Base-by-base conservation (phyloP, 176 grass and related monocot genomes). In the Tillandsia fasciculata region DNA sequence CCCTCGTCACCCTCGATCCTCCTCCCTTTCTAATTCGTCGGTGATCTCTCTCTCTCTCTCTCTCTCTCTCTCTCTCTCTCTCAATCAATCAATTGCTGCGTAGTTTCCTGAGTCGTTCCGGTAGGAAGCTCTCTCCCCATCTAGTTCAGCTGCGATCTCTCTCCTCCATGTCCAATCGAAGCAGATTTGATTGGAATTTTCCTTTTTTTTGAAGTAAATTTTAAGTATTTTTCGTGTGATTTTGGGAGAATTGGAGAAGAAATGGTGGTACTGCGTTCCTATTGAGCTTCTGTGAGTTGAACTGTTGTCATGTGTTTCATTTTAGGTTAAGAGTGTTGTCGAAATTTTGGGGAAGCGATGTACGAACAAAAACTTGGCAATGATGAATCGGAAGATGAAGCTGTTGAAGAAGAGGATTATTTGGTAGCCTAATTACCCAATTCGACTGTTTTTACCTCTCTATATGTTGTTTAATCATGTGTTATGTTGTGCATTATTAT, bases 371-470 rank as follows among this genome's bases (percentile, higher is more conserved):
- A 72, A 66, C 80, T 26, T 64, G 51, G 12, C 3, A 24, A 63
- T 26, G 27, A 12, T 20, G 83, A 72, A 68, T 47, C 66, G 53
- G 76, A 66, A 22, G 72, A 72, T 28, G 68, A n/a, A 59, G 22
- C 48, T 49, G 52, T 64, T 64, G 67, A 68, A 54, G 77, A 74
- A 24, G 77, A 85, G 29, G 68, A 80, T 72, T 72, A 79, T 65
- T 27, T 66, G 12, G 77, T 84, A 84, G 20, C 57, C 9, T 61
- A 48, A 20, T 59, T 50, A 64, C 26, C 12, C 67, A 66, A 17
- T 75, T 73, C 8, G 3, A 61, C 2, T 77, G 26, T 61, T 69
- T 26, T 49, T 20, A 59, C 14, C n/a, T 24, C 23, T 11, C 4
- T 50, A 27, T 77, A 42, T 48, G 17, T 77, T 50, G 13, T 22